Percentiles rank a stretch among this genome's conserved stretches.
Evolutionary conservation across 1,139 yeast genomes (phyloP).

Genomic region (Pichia norvegensis): DNA sequence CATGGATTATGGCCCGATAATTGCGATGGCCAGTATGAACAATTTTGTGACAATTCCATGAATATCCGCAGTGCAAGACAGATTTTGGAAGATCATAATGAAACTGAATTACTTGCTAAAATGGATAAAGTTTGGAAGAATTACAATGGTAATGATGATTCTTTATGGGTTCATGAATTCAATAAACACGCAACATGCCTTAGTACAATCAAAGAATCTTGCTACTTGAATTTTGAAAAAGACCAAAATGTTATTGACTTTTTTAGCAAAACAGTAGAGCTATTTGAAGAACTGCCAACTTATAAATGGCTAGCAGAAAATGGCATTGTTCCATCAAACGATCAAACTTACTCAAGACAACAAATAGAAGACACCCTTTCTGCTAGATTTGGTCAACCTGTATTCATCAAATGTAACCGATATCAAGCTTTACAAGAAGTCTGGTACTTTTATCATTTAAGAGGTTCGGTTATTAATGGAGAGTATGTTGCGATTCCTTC

Average conservation of each 20-base stretch:
- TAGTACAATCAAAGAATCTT: slow-evolving; percentile 64
- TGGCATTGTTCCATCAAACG: slow-evolving; percentile 56
- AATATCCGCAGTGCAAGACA: slow-evolving; percentile 47
- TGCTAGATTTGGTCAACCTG: slow-evolving; percentile 52
- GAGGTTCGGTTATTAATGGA: slow-evolving; percentile 66
- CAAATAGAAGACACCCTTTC: slow-evolving; percentile 61
- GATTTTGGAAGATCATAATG: slow-evolving; percentile 45
- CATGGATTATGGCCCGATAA: slow-evolving; percentile 86
- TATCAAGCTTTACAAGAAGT: slow-evolving; percentile 69
- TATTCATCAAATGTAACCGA: slow-evolving; percentile 65
- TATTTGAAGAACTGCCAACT: slow-evolving; percentile 63
- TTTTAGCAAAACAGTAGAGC: slow-evolving; percentile 54
- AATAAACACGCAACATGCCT: slow-evolving; percentile 95
- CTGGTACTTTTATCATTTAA: slow-evolving; percentile 81
- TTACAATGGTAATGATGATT: slow-evolving; percentile 63
- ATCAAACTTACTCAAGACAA: slow-evolving; percentile 52
- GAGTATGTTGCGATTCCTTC: slow-evolving; percentile 60
- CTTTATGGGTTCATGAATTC: slow-evolving; percentile 87
- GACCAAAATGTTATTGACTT: slow-evolving; percentile 69
- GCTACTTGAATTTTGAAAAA: slow-evolving; percentile 42
- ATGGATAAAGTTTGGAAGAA: slow-evolving; percentile 73
- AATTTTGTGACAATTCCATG: slow-evolving; percentile 64
- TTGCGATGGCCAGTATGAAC: slow-evolving; percentile 67
- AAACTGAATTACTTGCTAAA: slow-evolving; percentile 43
- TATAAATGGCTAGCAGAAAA: slow-evolving; percentile 56